Conservation (phyloP, 1,139 yeast genomes). For the Geotrichum phurueaensis region DNA sequence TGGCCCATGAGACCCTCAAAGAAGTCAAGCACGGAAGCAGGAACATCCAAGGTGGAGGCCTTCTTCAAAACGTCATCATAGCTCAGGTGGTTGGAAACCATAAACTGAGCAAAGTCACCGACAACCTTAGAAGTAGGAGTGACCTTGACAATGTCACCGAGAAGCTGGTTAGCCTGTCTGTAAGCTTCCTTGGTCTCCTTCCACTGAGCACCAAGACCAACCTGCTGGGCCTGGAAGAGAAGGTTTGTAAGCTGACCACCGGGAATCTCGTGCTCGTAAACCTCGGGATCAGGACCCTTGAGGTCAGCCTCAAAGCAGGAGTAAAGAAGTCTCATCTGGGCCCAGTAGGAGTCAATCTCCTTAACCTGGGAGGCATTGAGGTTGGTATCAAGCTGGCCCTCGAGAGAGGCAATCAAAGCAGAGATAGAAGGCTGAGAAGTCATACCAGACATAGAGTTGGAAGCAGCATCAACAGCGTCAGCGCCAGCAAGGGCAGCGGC, state of each 20-base stretch:
- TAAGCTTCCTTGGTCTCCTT: conserved; percentile 90
- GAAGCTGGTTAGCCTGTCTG: conserved; percentile 76
- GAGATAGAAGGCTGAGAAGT: conserved; percentile 96
- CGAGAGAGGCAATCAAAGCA: conserved; percentile 87
- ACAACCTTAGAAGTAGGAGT: conserved; percentile 99
- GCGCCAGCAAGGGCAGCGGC: conserved; percentile 96
- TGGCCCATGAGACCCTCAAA: conserved; percentile 99
- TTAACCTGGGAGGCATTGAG: conserved; percentile 62
- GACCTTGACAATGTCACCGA: conserved; percentile 96
- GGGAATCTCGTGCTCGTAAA: conserved; percentile 95
- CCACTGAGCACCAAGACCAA: conserved; percentile 96
- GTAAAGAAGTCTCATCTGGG: conserved; percentile 93
- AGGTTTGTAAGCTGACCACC: conserved; percentile 98
- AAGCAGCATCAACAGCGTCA: conserved; percentile 95
- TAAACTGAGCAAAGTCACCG: conserved; percentile 97
- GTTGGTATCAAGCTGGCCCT: conserved; percentile 77
- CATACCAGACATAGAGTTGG: conserved; percentile 96
- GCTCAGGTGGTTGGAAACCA: conserved; percentile 89
- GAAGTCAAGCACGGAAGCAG: conserved; percentile 94
- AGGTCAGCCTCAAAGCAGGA: conserved; percentile 97
- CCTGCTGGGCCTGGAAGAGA: conserved; percentile 97
- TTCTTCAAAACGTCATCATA: conserved; percentile 80
- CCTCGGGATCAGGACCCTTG: conserved; percentile 99
- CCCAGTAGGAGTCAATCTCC: conserved; percentile 92
- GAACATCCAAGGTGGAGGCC: conserved; percentile 92